Evolutionary conservation across 768 basidiomycete species (phyloP).

Genomic region (Heimioporus sp.): DNA sequence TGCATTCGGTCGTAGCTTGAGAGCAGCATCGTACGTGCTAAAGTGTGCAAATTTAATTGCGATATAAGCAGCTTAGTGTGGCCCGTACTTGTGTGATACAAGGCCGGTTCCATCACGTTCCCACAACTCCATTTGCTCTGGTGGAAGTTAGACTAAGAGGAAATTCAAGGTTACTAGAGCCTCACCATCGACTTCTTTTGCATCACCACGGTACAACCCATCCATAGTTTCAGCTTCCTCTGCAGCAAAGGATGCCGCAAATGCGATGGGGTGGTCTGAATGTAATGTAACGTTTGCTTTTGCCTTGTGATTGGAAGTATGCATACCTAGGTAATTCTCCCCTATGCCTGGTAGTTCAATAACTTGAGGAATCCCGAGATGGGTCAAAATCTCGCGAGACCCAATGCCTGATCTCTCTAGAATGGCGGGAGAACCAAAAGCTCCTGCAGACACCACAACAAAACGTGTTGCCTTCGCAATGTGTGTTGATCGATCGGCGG

Average conservation of each 20-base stretch:
- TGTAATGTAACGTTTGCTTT: neutral
- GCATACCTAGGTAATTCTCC: conserved; percentile 56
- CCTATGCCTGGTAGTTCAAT: conserved; percentile 76
- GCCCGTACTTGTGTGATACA: conserved; percentile 54
- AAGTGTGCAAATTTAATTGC: neutral
- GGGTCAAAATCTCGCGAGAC: conserved; percentile 43
- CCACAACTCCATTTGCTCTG: conserved; percentile 36
- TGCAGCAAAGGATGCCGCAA: conserved; percentile 37
- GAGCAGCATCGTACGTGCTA: conserved; percentile 53
- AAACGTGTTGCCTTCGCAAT: conserved; percentile 39
- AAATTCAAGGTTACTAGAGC: neutral
- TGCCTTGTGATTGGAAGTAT: neutral
- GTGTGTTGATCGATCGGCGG: conserved; percentile 21
- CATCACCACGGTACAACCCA: conserved; percentile 39
- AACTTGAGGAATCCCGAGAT: conserved; percentile 44
- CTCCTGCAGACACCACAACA: conserved; percentile 50
- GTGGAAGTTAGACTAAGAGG: conserved; percentile 7
- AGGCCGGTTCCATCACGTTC: conserved; percentile 43
- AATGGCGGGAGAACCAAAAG: conserved; percentile 56
- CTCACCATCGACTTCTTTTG: conserved; percentile 41
- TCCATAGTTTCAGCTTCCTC: conserved; percentile 52
- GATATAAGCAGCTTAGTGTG: neutral
- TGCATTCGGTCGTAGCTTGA: conserved; percentile 52
- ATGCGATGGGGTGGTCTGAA: conserved; percentile 31
- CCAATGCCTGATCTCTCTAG: conserved; percentile 71